Evolutionary conservation across 2,329 filamentous ascomycete species (phyloP).

Genomic region (Cladosporium sp.): DNA sequence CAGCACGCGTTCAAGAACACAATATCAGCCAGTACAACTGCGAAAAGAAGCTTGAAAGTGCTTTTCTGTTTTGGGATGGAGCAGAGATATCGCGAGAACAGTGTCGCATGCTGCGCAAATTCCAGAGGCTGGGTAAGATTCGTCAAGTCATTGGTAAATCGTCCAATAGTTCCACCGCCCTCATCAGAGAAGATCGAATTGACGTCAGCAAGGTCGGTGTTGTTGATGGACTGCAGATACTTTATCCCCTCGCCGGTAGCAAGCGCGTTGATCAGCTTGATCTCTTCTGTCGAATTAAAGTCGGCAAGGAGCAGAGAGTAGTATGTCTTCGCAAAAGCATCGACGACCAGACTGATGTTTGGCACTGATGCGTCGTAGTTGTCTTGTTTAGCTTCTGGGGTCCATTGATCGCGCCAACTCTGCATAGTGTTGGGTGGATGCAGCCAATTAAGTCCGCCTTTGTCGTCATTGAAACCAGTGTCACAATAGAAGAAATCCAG

Average conservation of each 20-base stretch:
- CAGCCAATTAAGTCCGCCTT: background rate
- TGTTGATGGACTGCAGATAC: background rate
- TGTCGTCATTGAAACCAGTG: background rate
- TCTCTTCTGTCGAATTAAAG: background rate
- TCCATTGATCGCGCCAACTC: slow-evolving; percentile 3
- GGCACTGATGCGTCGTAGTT: background rate
- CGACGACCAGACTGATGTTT: slow-evolving; percentile 7
- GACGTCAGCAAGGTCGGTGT: background rate
- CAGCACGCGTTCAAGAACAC: slow-evolving; percentile 1
- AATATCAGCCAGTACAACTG: slow-evolving; percentile 2
- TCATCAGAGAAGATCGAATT: background rate
- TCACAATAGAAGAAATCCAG: background rate
- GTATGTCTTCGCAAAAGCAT: slow-evolving; percentile 10
- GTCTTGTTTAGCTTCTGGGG: background rate
- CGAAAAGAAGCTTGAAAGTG: slow-evolving; percentile 1
- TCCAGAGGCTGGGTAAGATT: background rate
- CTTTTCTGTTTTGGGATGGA: slow-evolving; percentile 6
- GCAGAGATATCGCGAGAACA: slow-evolving; percentile 3
- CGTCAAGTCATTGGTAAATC: background rate
- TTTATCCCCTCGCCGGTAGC: background rate
- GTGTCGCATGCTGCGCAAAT: background rate
- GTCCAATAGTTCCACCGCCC: background rate
- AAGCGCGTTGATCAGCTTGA: background rate
- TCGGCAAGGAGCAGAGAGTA: slow-evolving; percentile 12
- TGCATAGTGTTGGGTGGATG: background rate